Percentiles rank a stretch among this genome's conserved stretches.
Evolutionary conservation across 1,284 basidiomycete species (phyloP).

Genomic region (Dichomitus squalens): DNA sequence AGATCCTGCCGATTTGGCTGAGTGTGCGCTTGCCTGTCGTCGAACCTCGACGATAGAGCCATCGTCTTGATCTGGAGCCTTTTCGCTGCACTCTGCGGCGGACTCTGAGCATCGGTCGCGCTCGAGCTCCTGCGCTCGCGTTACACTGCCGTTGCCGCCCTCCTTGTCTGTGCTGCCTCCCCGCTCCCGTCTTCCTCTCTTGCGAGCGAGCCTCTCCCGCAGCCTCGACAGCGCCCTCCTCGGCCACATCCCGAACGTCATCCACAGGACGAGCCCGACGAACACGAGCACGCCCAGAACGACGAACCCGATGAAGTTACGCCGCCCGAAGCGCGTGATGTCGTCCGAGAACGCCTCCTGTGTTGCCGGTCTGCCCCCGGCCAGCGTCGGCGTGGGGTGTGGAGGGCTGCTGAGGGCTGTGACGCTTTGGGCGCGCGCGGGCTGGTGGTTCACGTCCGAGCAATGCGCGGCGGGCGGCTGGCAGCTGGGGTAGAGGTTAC

Average conservation of each 20-base stretch:
- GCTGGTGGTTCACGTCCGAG: background rate
- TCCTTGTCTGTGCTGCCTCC: background rate
- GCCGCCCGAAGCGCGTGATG: conserved; percentile 19
- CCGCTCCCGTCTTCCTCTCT: background rate
- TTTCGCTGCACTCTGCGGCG: background rate
- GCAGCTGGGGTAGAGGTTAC: conserved; percentile 1
- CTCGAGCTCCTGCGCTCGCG: conserved; percentile 4
- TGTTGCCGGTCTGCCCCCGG: conserved; percentile 4
- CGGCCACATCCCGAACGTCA: conserved; percentile 32
- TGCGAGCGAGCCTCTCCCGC: conserved; percentile 2
- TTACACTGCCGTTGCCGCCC: background rate
- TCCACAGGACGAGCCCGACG: conserved; percentile 32
- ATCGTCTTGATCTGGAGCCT: background rate
- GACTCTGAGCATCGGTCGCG: background rate
- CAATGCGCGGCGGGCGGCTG: background rate
- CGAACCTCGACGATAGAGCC: background rate
- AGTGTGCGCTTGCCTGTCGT: background rate
- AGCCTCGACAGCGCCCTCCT: conserved; percentile 21
- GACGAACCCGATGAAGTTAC: conserved; percentile 35
- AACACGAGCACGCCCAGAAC: conserved; percentile 31
- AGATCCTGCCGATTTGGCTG: background rate
- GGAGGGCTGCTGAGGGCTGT: conserved; percentile 9
- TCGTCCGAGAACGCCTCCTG: conserved; percentile 9
- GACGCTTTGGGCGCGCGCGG: conserved; percentile 2
- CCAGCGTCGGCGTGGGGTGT: conserved; percentile 4